phyloP scores from a whole-genome alignment of 2,329 filamentous ascomycete species.

The Knufia petricola region DNA sequence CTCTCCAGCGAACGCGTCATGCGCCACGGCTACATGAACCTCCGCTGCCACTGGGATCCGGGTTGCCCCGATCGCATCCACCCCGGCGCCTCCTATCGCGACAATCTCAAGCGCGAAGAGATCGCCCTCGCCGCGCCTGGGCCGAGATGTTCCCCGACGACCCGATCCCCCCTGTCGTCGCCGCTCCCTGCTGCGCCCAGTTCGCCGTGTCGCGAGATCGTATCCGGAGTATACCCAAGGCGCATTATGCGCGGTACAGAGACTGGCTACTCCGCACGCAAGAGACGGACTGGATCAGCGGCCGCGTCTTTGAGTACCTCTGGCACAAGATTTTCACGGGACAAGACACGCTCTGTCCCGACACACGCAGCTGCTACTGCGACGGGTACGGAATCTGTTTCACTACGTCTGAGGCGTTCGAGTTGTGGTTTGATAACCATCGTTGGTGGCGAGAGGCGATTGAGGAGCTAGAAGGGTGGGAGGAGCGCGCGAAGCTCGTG shows the following conservation, averaged over 20 bases:
- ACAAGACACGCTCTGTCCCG: conserved; percentile 34
- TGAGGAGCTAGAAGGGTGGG: conserved; percentile 34
- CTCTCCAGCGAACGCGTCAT: conserved; percentile 44
- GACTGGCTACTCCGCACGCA: conserved; percentile 53
- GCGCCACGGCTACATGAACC: conserved; percentile 49
- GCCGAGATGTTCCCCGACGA: conserved; percentile 38
- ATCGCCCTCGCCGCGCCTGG: conserved; percentile 38
- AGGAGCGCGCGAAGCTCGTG: conserved; percentile 29
- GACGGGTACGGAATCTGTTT: conserved; percentile 57
- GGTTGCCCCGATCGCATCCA: conserved; percentile 53
- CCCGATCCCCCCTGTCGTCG: conserved; percentile 40
- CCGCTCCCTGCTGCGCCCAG: conserved; percentile 55
- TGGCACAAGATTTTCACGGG: conserved; percentile 56
- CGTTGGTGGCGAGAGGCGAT: conserved; percentile 34
- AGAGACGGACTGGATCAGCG: conserved; percentile 46
- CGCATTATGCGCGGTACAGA: conserved; percentile 47
- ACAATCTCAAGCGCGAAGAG: conserved; percentile 39
- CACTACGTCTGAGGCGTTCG: conserved; percentile 40
- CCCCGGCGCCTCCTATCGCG: conserved; percentile 30
- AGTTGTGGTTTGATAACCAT: conserved; percentile 40
- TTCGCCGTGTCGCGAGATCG: conserved; percentile 52
- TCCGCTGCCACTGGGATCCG: conserved; percentile 49
- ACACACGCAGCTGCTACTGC: conserved; percentile 51
- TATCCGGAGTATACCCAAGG: conserved; percentile 44
- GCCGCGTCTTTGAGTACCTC: conserved; percentile 54